These are phyloP conservation scores for Saccharomycopsis hybrid DNA, from an alignment of 1,139 yeast species.

Conservation along the genomic window DNA sequence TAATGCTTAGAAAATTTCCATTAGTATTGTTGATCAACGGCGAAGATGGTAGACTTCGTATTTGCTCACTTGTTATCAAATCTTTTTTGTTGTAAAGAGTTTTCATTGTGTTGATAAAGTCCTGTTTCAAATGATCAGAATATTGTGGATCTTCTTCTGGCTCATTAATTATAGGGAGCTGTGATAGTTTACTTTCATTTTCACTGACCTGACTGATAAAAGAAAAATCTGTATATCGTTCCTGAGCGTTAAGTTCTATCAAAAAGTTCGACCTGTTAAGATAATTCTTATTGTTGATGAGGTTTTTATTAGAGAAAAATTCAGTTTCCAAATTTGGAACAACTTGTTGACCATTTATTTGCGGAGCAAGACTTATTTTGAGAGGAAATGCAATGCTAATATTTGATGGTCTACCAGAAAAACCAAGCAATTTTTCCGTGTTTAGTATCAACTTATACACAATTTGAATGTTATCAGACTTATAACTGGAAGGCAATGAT, in stretches of 20 bases:
- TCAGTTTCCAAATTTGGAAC: constrained; percentile 8
- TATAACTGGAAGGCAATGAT: constrained; percentile 15
- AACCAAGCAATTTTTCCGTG: constrained; percentile 29
- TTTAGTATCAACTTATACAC: constrained; percentile 41
- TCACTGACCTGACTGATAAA: too few relatives aligned
- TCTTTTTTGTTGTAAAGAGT: constrained; percentile 14
- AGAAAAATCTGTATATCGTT: constrained; percentile 2
- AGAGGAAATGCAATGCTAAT: constrained; percentile 16
- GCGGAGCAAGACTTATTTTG: constrained; percentile 5
- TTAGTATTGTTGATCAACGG: constrained; percentile 3
- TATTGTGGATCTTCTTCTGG: background rate
- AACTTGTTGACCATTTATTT: constrained; percentile 10
- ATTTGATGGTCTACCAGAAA: constrained; percentile 2
- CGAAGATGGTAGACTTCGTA: constrained; percentile 16
- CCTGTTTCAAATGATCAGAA: constrained; percentile 1
- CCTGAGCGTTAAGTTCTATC: background rate
- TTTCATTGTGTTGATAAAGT: constrained; percentile 20
- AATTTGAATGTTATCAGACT: constrained; percentile 29
- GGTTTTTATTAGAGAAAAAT: constrained; percentile 7
- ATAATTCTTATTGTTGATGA: constrained; percentile 2
- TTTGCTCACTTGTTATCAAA: constrained; percentile 20
- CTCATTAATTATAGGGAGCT: too few relatives aligned
- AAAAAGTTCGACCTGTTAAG: constrained; percentile 1
- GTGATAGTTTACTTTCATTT: background rate
- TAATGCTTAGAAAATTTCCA: background rate